These are phyloP conservation scores for Solanum chaucha DNA, from an alignment of 257 asterid species.

Conservation along the genomic window DNA sequence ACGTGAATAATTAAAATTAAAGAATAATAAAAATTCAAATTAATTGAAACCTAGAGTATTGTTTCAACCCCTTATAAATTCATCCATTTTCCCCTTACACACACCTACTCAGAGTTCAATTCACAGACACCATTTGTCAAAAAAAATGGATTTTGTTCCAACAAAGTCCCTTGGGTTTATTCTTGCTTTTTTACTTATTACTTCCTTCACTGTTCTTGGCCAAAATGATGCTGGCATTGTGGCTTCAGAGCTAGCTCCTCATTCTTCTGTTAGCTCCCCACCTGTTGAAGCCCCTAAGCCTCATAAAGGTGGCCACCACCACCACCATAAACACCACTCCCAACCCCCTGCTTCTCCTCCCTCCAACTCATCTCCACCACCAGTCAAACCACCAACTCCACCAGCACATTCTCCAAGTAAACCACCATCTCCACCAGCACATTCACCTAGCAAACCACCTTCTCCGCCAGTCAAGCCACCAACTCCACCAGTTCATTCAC, in stretches of 20 bases:
- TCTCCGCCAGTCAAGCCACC: conserved; percentile 8
- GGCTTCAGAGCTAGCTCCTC: neutral
- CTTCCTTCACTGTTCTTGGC: neutral
- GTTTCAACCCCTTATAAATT: neutral
- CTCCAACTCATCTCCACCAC: neutral
- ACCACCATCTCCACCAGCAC: neutral
- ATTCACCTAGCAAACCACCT: neutral
- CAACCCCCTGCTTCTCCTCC: conserved; percentile 1
- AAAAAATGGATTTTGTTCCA: neutral
- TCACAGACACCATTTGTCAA: neutral
- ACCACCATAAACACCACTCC: conserved; percentile 10
- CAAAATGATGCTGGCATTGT: neutral
- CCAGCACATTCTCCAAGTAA: neutral
- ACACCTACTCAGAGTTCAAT: neutral
- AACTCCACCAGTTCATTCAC: neutral
- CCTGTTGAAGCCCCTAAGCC: conserved; percentile 13
- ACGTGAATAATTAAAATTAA: too few relatives aligned
- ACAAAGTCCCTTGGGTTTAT: neutral
- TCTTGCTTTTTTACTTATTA: neutral
- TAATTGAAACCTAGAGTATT: too few relatives aligned
- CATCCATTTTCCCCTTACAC: neutral
- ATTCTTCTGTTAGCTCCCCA: neutral
- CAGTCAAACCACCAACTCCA: neutral
- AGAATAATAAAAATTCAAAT: too few relatives aligned
- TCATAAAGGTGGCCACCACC: conserved; percentile 1